Conservation (phyloP, 2,329 filamentous ascomycete genomes). For the Emmonsiellopsis sp. region DNA sequence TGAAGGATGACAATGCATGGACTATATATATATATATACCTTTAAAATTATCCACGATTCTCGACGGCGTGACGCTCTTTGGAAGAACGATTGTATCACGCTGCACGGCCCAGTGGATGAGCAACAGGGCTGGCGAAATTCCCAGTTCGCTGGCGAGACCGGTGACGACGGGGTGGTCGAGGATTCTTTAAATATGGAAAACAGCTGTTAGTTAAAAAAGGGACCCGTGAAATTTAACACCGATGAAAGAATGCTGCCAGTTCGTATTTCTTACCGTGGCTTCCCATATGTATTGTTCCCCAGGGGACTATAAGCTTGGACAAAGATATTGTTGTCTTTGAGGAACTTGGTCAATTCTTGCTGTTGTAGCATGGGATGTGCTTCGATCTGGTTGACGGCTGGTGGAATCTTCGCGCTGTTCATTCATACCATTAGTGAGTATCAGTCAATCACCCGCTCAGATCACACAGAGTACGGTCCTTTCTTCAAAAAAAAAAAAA, state of each 20-base stretch:
- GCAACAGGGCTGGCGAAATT: conserved; percentile 46
- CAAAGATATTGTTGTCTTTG: conserved; percentile 43
- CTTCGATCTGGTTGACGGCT: conserved; percentile 56
- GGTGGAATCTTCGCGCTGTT: conserved; percentile 31
- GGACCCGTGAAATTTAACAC: neutral
- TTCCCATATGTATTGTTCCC: conserved; percentile 49
- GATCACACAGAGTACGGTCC: conserved; percentile 18
- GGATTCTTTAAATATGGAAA: conserved; percentile 30
- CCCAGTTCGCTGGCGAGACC: conserved; percentile 53
- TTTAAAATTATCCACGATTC: conserved; percentile 40
- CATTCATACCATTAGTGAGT: neutral
- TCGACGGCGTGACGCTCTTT: conserved; percentile 44
- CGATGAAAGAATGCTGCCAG: too few species aligned
- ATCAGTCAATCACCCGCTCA: conserved; percentile 13
- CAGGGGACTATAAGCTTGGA: conserved; percentile 53
- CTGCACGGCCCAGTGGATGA: conserved; percentile 47
- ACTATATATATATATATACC: conserved; percentile 7
- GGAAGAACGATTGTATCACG: conserved; percentile 46
- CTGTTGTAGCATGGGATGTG: conserved; percentile 55
- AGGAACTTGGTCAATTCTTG: conserved; percentile 43
- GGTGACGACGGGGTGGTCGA: conserved; percentile 51
- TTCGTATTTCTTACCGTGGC: conserved; percentile 24
- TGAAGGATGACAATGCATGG: too few species aligned
- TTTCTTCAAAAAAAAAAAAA: too few species aligned
- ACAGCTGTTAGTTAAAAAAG: neutral